Evolutionary conservation across 2,329 filamentous ascomycete genomes (phyloP).

Genomic region (Pyricularia sp.): DNA sequence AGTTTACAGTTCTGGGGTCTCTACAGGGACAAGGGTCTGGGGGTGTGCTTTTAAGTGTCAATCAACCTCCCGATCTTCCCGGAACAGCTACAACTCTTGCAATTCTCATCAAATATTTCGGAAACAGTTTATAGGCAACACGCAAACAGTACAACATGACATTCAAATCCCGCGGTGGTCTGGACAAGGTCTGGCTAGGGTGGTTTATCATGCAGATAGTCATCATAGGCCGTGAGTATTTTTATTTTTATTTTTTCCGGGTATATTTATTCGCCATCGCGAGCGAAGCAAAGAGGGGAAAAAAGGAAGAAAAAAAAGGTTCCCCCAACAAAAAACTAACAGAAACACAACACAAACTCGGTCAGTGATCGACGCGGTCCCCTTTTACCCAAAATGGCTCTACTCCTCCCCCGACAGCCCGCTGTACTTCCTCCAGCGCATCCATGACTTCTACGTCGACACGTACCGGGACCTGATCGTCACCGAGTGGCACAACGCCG

Average conservation of each 20-base stretch:
- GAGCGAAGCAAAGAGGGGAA: too few relatives aligned
- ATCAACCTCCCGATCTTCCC: neutral
- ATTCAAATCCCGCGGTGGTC: conserved; percentile 6
- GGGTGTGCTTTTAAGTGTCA: too few relatives aligned
- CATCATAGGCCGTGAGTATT: conserved; percentile 17
- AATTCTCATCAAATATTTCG: neutral
- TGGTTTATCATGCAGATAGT: conserved; percentile 20
- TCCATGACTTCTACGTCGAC: conserved; percentile 33
- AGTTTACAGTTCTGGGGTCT: neutral
- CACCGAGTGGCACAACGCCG: conserved; percentile 17
- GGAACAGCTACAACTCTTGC: neutral
- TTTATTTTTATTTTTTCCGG: neutral
- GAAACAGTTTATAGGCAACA: neutral
- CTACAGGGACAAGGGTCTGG: too few relatives aligned
- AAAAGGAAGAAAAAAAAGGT: neutral
- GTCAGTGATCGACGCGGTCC: conserved; percentile 39
- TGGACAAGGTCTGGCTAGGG: conserved; percentile 18
- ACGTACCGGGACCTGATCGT: conserved; percentile 42
- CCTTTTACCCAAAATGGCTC: conserved; percentile 35
- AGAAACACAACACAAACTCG: neutral
- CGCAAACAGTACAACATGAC: neutral
- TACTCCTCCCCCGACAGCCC: conserved; percentile 28
- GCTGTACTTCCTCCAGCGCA: conserved; percentile 30
- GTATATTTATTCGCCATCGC: too few relatives aligned
- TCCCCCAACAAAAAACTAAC: neutral